Evolutionary conservation across 805 yeast genomes (phyloP).

Genomic region (Maudiozyma serrabonitensis): DNA sequence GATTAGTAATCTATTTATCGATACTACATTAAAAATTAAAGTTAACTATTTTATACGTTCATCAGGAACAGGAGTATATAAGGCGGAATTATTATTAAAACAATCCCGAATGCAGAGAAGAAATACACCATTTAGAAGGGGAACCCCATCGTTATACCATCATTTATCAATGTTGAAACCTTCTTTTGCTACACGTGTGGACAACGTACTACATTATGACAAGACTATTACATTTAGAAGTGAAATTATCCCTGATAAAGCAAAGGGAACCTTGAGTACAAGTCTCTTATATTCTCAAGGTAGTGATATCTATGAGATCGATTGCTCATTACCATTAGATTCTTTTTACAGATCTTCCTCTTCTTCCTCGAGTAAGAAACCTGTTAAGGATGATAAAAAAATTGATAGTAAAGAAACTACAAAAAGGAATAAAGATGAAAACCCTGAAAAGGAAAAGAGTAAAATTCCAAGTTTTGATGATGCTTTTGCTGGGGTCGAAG

Average conservation of each 20-base stretch:
- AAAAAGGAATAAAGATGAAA: neutral
- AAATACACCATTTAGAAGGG: neutral
- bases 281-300: constrained; percentile 25
- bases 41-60: too few relatives aligned
- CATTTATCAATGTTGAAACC: constrained; percentile 31
- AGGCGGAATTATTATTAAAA: too few relatives aligned
- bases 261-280: constrained; percentile 21
- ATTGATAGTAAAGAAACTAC: neutral
- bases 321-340: constrained; percentile 22
- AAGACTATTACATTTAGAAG: constrained; percentile 23
- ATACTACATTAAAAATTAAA: too few relatives aligned
- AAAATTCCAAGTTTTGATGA: constrained; percentile 59
- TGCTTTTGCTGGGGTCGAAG: constrained; percentile 44
- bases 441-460: constrained; percentile 1
- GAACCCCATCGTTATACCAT: constrained; percentile 13
- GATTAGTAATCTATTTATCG: too few relatives aligned
- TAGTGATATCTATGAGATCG: constrained; percentile 25
- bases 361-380: neutral
- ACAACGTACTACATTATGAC: constrained; percentile 13
- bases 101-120: neutral
- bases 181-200: constrained; percentile 28
- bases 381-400: constrained; percentile 1
- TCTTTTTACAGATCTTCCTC: constrained; percentile 10
- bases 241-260: constrained; percentile 23
- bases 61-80: too few relatives aligned